phyloP scores from a whole-genome alignment of 257 asterid species.

The Gynochthodes officinalis region DNA sequence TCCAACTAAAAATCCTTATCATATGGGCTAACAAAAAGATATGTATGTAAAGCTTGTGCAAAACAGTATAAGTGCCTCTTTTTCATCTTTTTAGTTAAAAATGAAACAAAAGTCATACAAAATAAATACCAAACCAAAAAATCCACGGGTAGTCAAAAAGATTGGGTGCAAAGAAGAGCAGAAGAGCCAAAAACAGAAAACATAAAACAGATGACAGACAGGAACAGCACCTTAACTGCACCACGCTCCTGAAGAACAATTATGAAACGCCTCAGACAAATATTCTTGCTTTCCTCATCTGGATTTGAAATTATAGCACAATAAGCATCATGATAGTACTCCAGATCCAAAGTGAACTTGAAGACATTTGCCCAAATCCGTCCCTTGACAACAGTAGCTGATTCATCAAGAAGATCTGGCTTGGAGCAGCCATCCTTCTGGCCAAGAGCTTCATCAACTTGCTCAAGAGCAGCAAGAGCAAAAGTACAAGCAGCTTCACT shows the following conservation, averaged over 20 bases:
- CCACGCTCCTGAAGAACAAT: conserved; percentile 91
- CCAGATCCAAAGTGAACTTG: conserved; percentile 71
- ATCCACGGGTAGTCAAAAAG: background rate
- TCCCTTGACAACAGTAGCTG: conserved; percentile 67
- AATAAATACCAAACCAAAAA: background rate
- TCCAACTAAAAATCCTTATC: background rate
- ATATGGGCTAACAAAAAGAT: background rate
- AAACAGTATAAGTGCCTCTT: background rate
- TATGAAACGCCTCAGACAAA: conserved; percentile 91
- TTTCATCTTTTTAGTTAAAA: background rate
- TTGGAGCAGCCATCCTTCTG: conserved; percentile 35
- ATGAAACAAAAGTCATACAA: background rate
- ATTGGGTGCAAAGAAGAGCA: background rate
- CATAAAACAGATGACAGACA: conserved; percentile 20
- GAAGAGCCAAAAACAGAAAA: background rate
- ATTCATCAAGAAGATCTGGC: conserved; percentile 50
- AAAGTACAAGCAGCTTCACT: conserved; percentile 89
- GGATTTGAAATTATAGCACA: conserved; percentile 94
- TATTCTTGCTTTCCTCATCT: conserved; percentile 86
- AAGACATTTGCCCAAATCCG: conserved; percentile 93
- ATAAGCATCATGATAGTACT: conserved; percentile 78
- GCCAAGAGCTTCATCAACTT: conserved; percentile 84
- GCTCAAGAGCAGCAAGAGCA: conserved; percentile 94
- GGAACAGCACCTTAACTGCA: conserved; percentile 62
- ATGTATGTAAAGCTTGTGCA: background rate